These are phyloP conservation scores for Ulota crispa DNA, from an alignment of 225 moss, liverwort and hornwort species.

Conservation along the genomic window DNA sequence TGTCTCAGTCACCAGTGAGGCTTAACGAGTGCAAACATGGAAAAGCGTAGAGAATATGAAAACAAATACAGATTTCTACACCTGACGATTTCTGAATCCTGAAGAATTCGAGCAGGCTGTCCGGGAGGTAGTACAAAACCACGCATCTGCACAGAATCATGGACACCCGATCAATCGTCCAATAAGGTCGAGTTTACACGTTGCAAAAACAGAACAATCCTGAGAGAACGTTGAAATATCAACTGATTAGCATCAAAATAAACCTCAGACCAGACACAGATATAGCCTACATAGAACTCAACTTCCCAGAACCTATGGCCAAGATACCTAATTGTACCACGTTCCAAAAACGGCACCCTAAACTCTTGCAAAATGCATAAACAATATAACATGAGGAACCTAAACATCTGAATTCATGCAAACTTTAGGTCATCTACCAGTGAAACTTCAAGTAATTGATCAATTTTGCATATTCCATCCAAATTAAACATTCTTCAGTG, in stretches of 20 bases:
- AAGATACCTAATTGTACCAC: background rate
- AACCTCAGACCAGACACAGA: background rate
- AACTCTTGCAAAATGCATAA: background rate
- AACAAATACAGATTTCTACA: constrained; percentile 21
- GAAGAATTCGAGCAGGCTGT: constrained; percentile 61
- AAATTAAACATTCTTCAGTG: background rate
- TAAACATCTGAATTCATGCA: background rate
- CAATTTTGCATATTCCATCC: background rate
- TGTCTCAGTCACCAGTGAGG: background rate
- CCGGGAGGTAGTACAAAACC: constrained; percentile 69
- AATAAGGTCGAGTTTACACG: background rate
- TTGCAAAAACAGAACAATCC: constrained; percentile 3
- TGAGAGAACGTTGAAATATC: background rate
- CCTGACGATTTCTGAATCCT: constrained; percentile 86
- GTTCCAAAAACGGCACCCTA: background rate
- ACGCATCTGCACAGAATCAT: constrained; percentile 55
- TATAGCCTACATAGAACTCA: background rate
- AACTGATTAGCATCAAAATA: background rate
- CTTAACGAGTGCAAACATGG: constrained; percentile 7
- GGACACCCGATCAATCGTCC: constrained; percentile 18
- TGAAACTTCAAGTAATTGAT: background rate
- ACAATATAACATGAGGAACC: background rate
- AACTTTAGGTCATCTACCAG: background rate
- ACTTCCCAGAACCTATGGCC: background rate
- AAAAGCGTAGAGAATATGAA: background rate